Base-by-base conservation (phyloP, 768 basidiomycete species). In the Tylopilus sp. region DNA sequence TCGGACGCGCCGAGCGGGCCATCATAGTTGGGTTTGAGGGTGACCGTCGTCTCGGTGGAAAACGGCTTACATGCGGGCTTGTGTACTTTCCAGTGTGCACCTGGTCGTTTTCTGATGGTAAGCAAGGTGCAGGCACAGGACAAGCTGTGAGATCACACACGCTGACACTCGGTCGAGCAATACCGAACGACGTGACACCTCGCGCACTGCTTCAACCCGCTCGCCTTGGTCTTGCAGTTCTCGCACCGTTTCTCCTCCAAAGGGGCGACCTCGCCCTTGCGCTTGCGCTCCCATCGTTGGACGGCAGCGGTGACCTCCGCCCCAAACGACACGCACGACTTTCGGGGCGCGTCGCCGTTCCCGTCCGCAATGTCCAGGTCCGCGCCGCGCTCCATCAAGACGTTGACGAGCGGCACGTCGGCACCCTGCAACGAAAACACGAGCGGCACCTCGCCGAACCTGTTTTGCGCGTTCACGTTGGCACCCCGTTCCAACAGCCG, bases 91-190 rank as follows among this genome's bases (percentile, higher is more conserved):
- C 83, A 84, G 25, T 77, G 71, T 11, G 58, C 59, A 22, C 67
- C 83, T 84, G 16, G 52, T 11, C 19, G 33, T 40, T 9, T n/a
- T 9, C 10, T 2, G 4, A 22, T 16, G 14, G 30, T 36, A 26
- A 48, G 31, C 14, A 4, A 47, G 29, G 14, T 24, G 21, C 16
- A 5, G 14, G 16, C 8, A 3, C 16, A 1, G 1, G 14, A 25
- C 7, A 11, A 16, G 36, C 25, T 2, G 24, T 8, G n/a, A 26
- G 29, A 43, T 17, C 19, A 67, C 79, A 4, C 59, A 81, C 83
- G 67, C 65, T 84, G 84, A 55, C 84, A 83, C 29, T 75, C 76
- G 2, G 66, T 57, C 6, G 80, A 81, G 50, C 83, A 85, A 55
- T 85, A 85, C 22, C 76, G 65, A 6, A 69, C 72, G 1, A 77